Percentiles rank a stretch among this genome's conserved stretches.
These are phyloP conservation scores for Fusarium sp. DNA, from an alignment of 2,329 filamentous ascomycete species.

Conservation along the genomic window DNA sequence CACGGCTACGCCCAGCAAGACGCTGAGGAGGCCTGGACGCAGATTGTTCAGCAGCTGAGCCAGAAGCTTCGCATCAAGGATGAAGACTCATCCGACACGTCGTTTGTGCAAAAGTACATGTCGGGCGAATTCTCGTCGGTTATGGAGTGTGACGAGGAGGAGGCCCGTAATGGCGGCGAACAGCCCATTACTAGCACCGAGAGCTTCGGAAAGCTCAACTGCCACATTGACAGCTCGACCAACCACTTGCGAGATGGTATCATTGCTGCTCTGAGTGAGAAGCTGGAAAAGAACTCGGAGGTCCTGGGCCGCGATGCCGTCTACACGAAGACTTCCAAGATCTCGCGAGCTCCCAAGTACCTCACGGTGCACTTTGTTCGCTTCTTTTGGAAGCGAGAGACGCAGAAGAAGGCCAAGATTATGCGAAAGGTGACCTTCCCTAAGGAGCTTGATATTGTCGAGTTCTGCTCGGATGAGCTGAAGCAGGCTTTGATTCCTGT, in stretches of 20 bases:
- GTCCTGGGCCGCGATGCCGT: constrained; percentile 77
- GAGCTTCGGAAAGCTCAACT: constrained; percentile 89
- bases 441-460: constrained; percentile 87
- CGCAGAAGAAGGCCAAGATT: constrained; percentile 98
- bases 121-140: constrained; percentile 79
- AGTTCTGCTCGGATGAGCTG: constrained; percentile 93
- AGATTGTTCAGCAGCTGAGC: constrained; percentile 84
- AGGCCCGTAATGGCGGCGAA: constrained; percentile 77
- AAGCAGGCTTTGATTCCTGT: constrained; percentile 84
- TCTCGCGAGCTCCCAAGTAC: constrained; percentile 91
- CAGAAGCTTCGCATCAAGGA: constrained; percentile 76
- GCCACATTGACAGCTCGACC: constrained; percentile 85
- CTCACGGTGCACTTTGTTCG: constrained; percentile 96
- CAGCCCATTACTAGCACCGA: constrained; percentile 72
- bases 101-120: constrained; percentile 92
- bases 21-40: constrained; percentile 97
- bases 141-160: constrained; percentile 83
- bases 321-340: constrained; percentile 91
- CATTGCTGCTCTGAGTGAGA: constrained; percentile 79
- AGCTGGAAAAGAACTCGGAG: constrained; percentile 88
- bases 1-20: constrained; percentile 96
- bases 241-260: constrained; percentile 94
- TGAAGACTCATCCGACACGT: constrained; percentile 59
- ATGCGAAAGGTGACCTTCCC: constrained; percentile 99
- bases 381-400: constrained; percentile 97